A percentile compares a stretch with the other conserved stretches of the same genome.
Conservation (phyloP, 139 green algal genomes). For the Nannochloris sp. region DNA sequence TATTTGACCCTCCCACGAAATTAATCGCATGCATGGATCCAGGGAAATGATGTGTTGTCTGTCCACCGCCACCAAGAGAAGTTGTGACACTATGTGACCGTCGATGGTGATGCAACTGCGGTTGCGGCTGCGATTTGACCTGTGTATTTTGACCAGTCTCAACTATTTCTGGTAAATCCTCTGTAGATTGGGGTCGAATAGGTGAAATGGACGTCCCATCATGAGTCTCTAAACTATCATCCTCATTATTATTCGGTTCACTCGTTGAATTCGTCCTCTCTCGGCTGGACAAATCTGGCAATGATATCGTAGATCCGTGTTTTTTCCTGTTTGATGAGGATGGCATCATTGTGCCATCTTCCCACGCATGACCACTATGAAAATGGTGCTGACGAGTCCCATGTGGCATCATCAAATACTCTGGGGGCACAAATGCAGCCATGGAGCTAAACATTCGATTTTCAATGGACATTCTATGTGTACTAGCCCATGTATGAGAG, state of each 20-base stretch:
- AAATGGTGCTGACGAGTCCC: no score
- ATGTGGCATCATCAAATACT: background rate
- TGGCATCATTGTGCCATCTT: no score
- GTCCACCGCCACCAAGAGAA: background rate
- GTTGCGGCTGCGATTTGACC: no score
- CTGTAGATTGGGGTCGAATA: background rate
- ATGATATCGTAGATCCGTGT: background rate
- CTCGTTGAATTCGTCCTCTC: no score
- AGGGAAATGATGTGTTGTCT: background rate
- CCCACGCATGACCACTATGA: no score
- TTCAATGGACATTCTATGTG: slow-evolving; percentile 20
- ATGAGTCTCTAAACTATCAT: background rate
- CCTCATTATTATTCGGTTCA: background rate
- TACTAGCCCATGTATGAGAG: slow-evolving; percentile 25
- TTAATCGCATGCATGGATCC: background rate
- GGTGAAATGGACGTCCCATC: background rate
- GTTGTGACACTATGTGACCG: no score
- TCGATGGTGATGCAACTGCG: no score
- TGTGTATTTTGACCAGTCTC: no score
- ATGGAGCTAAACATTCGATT: slow-evolving; percentile 18
- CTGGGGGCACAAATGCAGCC: background rate
- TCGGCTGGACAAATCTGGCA: background rate
- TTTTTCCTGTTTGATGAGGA: no score
- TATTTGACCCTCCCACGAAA: background rate
- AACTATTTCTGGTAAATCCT: background rate